A percentile compares a stretch with the other conserved stretches of the same genome.
phyloP scores from a whole-genome alignment of 257 asterid genomes.

The Agastache rugosa region DNA sequence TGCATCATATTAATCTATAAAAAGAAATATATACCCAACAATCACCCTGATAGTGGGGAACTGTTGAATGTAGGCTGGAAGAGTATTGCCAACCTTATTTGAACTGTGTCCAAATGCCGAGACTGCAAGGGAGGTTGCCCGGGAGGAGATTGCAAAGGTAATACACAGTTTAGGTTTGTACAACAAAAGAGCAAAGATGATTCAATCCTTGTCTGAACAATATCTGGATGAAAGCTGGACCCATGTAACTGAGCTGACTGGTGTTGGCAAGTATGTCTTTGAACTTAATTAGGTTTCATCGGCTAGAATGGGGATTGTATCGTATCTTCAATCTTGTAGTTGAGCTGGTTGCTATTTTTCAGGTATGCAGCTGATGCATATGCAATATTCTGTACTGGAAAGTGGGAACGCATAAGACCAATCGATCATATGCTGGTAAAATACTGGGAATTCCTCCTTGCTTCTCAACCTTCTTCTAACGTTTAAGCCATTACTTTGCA shows the following conservation, averaged over 20 bases:
- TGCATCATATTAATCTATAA: too few relatives aligned
- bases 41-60: too few relatives aligned
- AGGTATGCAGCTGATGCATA: slow-evolving; percentile 91
- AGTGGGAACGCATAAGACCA: slow-evolving; percentile 70
- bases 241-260: slow-evolving; percentile 74
- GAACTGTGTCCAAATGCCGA: slow-evolving; percentile 77
- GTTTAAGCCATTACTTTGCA: background rate
- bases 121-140: slow-evolving; percentile 56
- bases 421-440: slow-evolving; percentile 72
- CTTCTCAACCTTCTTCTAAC: background rate
- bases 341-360: slow-evolving; percentile 28
- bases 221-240: slow-evolving; percentile 72
- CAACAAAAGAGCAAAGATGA: slow-evolving; percentile 61
- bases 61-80: slow-evolving; percentile 48
- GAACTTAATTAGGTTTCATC: background rate
- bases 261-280: slow-evolving; percentile 77
- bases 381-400: slow-evolving; percentile 77
- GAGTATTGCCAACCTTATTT: slow-evolving; percentile 58
- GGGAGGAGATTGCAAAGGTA: slow-evolving; percentile 57
- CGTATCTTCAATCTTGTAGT: background rate
- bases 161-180: slow-evolving; percentile 70
- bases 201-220: slow-evolving; percentile 59
- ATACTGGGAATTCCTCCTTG: slow-evolving; percentile 70
- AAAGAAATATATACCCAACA: too few relatives aligned
- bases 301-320: background rate